Percentiles rank a stretch among this genome's conserved stretches.
These are phyloP conservation scores for Trametes sanguinea DNA, from an alignment of 768 basidiomycete species.

Conservation along the genomic window DNA sequence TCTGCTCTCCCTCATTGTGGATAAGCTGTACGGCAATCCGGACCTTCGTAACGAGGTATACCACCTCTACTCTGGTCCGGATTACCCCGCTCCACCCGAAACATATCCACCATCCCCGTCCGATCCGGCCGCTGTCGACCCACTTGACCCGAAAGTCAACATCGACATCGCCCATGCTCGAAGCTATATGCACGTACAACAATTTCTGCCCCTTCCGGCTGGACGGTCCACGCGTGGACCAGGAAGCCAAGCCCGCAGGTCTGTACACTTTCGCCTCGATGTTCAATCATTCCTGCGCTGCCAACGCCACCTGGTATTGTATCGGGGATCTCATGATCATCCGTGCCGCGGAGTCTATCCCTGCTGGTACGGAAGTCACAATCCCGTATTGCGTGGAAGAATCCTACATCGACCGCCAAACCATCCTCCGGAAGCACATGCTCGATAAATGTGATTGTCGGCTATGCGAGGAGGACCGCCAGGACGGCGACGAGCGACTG, in stretches of 20 bases:
- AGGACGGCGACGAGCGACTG: slow-evolving; percentile 11
- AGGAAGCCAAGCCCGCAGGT: slow-evolving; percentile 18
- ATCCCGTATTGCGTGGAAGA: slow-evolving; percentile 20
- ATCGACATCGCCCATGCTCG: slow-evolving; percentile 32
- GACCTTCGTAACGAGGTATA: slow-evolving; percentile 23
- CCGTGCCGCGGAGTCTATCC: slow-evolving; percentile 32
- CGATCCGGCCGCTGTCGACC: neutral
- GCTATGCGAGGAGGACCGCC: slow-evolving; percentile 21
- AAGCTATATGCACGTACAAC: slow-evolving; percentile 31
- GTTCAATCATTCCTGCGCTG: slow-evolving; percentile 38
- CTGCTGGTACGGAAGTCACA: slow-evolving; percentile 32
- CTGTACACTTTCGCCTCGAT: slow-evolving; percentile 35
- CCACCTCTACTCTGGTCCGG: slow-evolving; percentile 32
- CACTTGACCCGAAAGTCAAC: slow-evolving; percentile 6
- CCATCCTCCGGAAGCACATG: slow-evolving; percentile 18
- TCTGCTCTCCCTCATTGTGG: slow-evolving; percentile 10
- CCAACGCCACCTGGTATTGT: slow-evolving; percentile 28
- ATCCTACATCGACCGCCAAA: slow-evolving; percentile 16
- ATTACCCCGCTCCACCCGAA: slow-evolving; percentile 22
- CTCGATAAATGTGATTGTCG: slow-evolving; percentile 16
- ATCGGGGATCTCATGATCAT: slow-evolving; percentile 36
- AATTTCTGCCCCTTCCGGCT: slow-evolving; percentile 19
- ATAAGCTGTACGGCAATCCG: slow-evolving; percentile 30
- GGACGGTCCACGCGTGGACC: neutral
- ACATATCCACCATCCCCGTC: slow-evolving; percentile 18